Conservation (phyloP, 768 basidiomycete genomes). For the Lactarius tabidus region DNA sequence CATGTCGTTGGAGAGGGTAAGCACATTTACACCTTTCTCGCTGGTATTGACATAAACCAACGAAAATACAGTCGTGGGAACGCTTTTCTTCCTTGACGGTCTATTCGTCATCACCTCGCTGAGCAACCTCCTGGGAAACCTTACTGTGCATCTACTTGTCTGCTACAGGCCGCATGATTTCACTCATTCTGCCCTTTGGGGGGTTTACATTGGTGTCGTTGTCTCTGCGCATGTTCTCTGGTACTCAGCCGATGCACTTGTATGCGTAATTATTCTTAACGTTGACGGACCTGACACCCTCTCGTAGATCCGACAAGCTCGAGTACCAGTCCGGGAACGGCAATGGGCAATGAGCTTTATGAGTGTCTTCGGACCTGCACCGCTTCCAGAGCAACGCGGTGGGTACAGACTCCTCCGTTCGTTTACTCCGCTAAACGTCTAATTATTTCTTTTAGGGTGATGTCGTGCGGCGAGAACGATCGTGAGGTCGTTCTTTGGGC, state of each 20-base stretch:
- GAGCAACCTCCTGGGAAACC: too few species aligned
- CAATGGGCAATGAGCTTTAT: background rate
- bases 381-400: slow-evolving; percentile 7
- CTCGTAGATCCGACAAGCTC: background rate
- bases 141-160: background rate
- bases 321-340: too few species aligned
- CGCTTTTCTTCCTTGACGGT: background rate
- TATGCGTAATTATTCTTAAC: background rate
- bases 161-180: too few species aligned
- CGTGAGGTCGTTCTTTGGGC: slow-evolving; percentile 7
- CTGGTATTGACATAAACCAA: too few species aligned
- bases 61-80: background rate
- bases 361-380: background rate
- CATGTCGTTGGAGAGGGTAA: slow-evolving; percentile 10
- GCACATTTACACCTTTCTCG: background rate
- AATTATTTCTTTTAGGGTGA: slow-evolving; percentile 1
- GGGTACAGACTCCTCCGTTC: background rate
- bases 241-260: background rate
- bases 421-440: too few species aligned
- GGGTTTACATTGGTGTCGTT: background rate
- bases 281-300: background rate
- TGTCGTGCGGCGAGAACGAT: background rate
- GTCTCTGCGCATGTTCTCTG: background rate
- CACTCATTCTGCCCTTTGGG: too few species aligned
- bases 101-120: background rate